These are phyloP conservation scores for Colletotrichum acutatum DNA, from an alignment of 2,329 filamentous ascomycete genomes.

Conservation along the genomic window DNA sequence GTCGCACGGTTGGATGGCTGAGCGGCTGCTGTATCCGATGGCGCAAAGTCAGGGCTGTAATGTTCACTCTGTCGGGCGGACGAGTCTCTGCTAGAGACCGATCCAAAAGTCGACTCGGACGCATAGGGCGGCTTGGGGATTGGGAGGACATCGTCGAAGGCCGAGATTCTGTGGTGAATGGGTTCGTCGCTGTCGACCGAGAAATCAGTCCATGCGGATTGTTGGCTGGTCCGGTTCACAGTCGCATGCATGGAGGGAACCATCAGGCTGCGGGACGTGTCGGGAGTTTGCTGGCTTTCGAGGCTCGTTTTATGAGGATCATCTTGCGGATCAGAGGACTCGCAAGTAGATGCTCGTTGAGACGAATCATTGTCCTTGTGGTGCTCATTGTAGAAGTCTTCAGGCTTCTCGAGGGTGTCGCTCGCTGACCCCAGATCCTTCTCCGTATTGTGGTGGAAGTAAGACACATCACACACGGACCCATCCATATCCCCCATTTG, in stretches of 20 bases:
- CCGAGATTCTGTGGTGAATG: constrained; percentile 41
- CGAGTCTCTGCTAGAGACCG: constrained; percentile 26
- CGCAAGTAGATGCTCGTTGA: constrained; percentile 52
- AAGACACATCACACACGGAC: constrained; percentile 39
- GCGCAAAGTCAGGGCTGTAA: constrained; percentile 47
- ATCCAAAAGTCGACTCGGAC: constrained; percentile 16
- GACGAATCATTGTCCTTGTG: constrained; percentile 41
- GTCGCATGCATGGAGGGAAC: constrained; percentile 58
- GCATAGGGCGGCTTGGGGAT: constrained; percentile 37
- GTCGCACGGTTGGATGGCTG: constrained; percentile 34
- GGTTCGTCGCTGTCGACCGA: constrained; percentile 65
- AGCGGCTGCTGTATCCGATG: constrained; percentile 39
- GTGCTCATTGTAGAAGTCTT: constrained; percentile 38
- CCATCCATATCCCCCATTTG: constrained; percentile 45
- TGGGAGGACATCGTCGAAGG: constrained; percentile 23
- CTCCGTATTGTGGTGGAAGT: constrained; percentile 45
- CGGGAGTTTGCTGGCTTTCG: constrained; percentile 40
- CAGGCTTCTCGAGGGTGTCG: constrained; percentile 44
- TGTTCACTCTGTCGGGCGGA: constrained; percentile 34
- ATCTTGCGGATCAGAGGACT: constrained; percentile 43
- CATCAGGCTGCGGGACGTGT: constrained; percentile 56
- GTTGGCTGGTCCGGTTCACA: constrained; percentile 62
- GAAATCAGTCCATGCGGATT: constrained; percentile 71
- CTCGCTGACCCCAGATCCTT: constrained; percentile 51
- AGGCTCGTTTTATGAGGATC: constrained; percentile 30